Base-by-base conservation (phyloP, 257 asterid genomes). In the Nicotiana tomentosiformis region DNA sequence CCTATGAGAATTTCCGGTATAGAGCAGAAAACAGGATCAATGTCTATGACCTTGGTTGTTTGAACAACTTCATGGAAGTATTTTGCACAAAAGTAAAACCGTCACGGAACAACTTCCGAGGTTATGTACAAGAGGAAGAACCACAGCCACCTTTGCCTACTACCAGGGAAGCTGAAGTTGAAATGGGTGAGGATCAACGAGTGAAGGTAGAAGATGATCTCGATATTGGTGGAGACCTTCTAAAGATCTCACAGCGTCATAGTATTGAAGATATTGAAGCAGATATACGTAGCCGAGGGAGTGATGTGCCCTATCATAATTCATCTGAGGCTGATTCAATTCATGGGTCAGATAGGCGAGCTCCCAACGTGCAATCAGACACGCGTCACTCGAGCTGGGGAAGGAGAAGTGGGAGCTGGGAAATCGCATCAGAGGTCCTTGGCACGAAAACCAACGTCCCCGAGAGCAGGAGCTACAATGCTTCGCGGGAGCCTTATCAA, bases 1-100 rank as follows among this genome's bases (percentile, higher is more conserved):
- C 99, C 74, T 96, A 96, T 57, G 99, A 96, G 85, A 96, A 96
- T 84, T 94, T 96, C 87, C 97, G 99, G 8, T 94, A 96, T 82
- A 90, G 98, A 90, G 85, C 98, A 39, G 98, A 96, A 82, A 89
- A 89, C 89, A 91, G 98, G 89, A 81, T 89, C 88, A 94, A 94
- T 68, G 95, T 91, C 8, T 93, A 96, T 67, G 87, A 96, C 81
- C 97, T 95, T n/a, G 97, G 99, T 82, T 93, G 97, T 86, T n/a
- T 89, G 77, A 90, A 82, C 39, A 96, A 94, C 86, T 91, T 93
- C 60, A 70, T 89, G 66, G 99, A 96, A 91, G 98, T 96, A 79
- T 96, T 96, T 84, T 94, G 97, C 83, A 93, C 97, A 14, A 90
- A 87, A 84, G 95, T 93, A 86, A 93, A 94, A 83, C 96, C 98